phyloP scores from a whole-genome alignment of 108 stramenopile species.

The Halocafeteria seosinensis region DNA sequence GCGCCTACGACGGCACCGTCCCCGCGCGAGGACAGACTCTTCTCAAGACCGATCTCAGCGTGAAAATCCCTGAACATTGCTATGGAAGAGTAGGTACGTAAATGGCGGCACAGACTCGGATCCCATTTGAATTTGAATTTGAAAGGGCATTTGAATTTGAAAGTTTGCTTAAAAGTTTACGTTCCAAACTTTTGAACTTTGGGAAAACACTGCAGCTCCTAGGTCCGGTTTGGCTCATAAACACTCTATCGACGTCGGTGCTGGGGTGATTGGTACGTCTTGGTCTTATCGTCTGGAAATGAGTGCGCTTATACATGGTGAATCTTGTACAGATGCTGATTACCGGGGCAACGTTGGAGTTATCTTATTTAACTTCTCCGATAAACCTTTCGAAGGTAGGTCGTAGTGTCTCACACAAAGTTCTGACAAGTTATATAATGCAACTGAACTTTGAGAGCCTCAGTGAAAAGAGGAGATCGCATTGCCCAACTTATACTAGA shows the following conservation, averaged over 20 bases:
- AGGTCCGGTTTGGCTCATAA: constrained; percentile 68
- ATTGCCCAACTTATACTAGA: constrained; percentile 95
- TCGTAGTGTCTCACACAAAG: too few relatives aligned
- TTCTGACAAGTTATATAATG: too few relatives aligned
- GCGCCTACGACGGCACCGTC: constrained; percentile 28
- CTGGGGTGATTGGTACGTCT: constrained; percentile 63
- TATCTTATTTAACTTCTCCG: constrained; percentile 82
- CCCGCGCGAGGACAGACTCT: constrained; percentile 62
- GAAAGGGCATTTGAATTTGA: neutral
- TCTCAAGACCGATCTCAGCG: constrained; percentile 71
- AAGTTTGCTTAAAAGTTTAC: neutral
- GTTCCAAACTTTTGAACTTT: too few relatives aligned
- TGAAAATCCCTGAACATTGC: constrained; percentile 72
- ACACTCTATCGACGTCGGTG: constrained; percentile 82
- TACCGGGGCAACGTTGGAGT: constrained; percentile 92
- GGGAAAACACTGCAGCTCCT: neutral
- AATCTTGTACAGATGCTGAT: constrained; percentile 46
- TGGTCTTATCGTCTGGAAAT: neutral
- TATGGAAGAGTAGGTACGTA: constrained; percentile 70
- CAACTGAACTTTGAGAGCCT: too few relatives aligned
- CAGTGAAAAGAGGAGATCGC: constrained; percentile 68
- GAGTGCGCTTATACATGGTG: neutral
- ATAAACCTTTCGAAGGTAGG: constrained; percentile 66
- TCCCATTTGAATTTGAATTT: neutral
- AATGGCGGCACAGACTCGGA: neutral